phyloP scores from a whole-genome alignment of 2,329 filamentous ascomycete species.

The Nemania abortiva region DNA sequence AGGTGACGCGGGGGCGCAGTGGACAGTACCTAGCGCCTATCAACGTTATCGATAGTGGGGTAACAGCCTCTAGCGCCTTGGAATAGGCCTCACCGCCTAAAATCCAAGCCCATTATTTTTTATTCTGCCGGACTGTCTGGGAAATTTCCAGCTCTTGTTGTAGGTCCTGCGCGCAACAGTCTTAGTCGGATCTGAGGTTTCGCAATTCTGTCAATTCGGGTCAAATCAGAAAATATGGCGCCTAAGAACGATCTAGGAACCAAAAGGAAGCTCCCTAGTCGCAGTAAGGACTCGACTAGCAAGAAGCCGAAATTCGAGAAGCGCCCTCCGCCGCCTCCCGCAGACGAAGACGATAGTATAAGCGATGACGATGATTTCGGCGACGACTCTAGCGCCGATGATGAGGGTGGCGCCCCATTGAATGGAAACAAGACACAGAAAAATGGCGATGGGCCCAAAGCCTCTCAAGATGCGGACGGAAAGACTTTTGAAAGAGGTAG shows the following conservation, averaged over 20 bases:
- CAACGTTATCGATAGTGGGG: constrained; percentile 40
- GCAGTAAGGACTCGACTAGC: constrained; percentile 59
- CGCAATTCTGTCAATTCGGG: constrained; percentile 8
- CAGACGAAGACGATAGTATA: constrained; percentile 54
- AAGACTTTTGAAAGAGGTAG: constrained; percentile 59
- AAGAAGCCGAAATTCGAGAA: constrained; percentile 54
- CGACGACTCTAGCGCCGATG: constrained; percentile 63
- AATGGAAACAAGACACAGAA: constrained; percentile 56
- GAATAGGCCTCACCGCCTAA: constrained; percentile 51
- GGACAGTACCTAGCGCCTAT: constrained; percentile 15
- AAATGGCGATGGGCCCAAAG: constrained; percentile 41
- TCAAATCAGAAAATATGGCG: constrained; percentile 57
- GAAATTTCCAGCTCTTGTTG: constrained; percentile 37
- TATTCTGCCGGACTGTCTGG: constrained; percentile 40
- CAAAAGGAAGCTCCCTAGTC: constrained; percentile 70
- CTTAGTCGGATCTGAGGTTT: constrained; percentile 4
- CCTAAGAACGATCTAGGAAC: constrained; percentile 61
- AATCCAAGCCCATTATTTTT: constrained; percentile 44
- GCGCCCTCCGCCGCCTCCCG: constrained; percentile 54
- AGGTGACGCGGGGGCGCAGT: constrained; percentile 12
- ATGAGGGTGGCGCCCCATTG: constrained; percentile 66
- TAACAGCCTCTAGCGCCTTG: constrained; percentile 19
- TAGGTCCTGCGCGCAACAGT: constrained; percentile 17
- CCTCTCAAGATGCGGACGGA: constrained; percentile 52
- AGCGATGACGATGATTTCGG: constrained; percentile 56